A percentile compares a stretch with the other conserved stretches of the same genome.
These are phyloP conservation scores for Eremothecium sinecaudum DNA, from an alignment of 1,139 yeast species.

Conservation along the genomic window DNA sequence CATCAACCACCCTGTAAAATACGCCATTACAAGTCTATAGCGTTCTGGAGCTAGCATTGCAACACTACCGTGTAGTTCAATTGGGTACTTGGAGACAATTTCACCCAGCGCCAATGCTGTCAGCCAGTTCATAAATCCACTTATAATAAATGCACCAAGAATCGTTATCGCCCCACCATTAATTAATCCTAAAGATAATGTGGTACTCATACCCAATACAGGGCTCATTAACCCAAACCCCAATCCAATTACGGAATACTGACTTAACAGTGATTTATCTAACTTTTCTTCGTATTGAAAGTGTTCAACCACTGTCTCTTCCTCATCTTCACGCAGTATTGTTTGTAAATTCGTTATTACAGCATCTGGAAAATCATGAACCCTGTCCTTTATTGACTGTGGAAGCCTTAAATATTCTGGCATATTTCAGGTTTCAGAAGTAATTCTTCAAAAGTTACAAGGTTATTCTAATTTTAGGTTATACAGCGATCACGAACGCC, in stretches of 20 bases:
- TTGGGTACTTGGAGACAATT: constrained; percentile 64
- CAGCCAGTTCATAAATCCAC: constrained; percentile 50
- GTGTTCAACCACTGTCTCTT: constrained; percentile 54
- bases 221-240: constrained; percentile 76
- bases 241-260: constrained; percentile 55
- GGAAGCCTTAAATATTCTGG: constrained; percentile 1
- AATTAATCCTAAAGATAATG: constrained; percentile 55
- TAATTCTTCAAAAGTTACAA: too few species aligned
- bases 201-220: constrained; percentile 64
- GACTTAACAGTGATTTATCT: constrained; percentile 52
- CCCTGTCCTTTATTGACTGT: constrained; percentile 1
- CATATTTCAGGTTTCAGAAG: too few species aligned
- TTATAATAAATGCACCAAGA: constrained; percentile 59
- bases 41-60: constrained; percentile 54
- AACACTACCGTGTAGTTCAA: constrained; percentile 68
- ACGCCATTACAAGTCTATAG: constrained; percentile 48
- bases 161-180: constrained; percentile 71
- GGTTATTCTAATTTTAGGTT: too few species aligned
- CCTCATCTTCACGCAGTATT: constrained; percentile 26
- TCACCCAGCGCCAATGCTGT: constrained; percentile 63
- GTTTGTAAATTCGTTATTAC: constrained; percentile 15
- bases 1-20: constrained; percentile 72
- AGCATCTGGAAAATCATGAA: neutral
- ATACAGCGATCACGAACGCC: too few species aligned
- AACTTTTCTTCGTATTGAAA: constrained; percentile 64